Conservation (phyloP, 768 basidiomycete genomes). For the Xerocomellus dryophilus region DNA sequence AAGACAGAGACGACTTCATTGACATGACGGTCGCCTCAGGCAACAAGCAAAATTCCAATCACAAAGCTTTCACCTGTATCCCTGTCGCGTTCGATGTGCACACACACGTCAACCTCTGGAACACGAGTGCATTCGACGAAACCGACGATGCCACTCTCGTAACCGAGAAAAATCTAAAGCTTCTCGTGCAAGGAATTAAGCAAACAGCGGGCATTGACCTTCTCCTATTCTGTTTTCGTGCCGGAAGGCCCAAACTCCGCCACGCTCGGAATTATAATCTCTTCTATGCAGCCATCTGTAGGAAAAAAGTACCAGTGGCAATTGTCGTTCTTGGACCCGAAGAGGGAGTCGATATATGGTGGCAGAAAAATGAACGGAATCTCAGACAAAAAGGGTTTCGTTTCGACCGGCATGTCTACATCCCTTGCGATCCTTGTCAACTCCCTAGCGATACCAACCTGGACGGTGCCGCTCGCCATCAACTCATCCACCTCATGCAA, state of each 20-base stretch:
- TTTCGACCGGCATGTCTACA: conserved; percentile 29
- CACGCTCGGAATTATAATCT: conserved; percentile 29
- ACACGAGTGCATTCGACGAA: conserved; percentile 13
- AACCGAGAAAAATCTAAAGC: conserved; percentile 15
- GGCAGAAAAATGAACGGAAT: conserved; percentile 27
- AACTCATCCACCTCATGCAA: conserved; percentile 10
- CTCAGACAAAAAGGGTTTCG: conserved; percentile 17
- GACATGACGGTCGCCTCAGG: not conserved
- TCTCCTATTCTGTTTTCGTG: conserved; percentile 30
- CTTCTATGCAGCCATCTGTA: conserved; percentile 31
- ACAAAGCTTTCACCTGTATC: conserved; percentile 1
- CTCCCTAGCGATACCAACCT: not conserved
- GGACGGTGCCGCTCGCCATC: not conserved
- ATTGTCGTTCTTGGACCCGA: conserved; percentile 33
- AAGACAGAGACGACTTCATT: conserved; percentile 15
- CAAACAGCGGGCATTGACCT: conserved; percentile 19
- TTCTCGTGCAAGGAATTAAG: conserved; percentile 14
- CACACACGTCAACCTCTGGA: conserved; percentile 20
- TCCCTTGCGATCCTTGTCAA: conserved; percentile 8
- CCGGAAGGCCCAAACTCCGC: conserved; percentile 17
- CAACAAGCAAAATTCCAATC: not conserved
- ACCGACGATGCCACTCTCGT: conserved; percentile 8
- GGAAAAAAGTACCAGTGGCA: conserved; percentile 30
- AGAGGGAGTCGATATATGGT: conserved; percentile 24
- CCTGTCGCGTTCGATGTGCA: conserved; percentile 5